These are phyloP conservation scores for Ulota crispa DNA, from an alignment of 225 moss, liverwort and hornwort genomes.

Conservation along the genomic window DNA sequence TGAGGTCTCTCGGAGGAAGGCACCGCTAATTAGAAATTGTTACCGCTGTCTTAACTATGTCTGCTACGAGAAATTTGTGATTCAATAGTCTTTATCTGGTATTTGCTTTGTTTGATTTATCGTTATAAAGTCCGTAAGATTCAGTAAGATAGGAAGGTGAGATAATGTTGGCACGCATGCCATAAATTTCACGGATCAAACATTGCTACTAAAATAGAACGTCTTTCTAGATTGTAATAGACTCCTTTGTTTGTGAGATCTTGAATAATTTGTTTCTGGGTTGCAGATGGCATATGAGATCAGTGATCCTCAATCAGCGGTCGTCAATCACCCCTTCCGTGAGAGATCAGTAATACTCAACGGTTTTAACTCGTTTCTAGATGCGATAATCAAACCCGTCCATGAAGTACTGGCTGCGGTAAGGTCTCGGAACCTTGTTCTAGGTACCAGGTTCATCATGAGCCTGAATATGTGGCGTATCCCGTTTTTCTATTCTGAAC, in stretches of 20 bases:
- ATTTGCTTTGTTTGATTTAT: not conserved
- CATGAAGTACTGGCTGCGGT: constrained; percentile 73
- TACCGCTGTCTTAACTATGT: not conserved
- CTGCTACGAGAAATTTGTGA: not conserved
- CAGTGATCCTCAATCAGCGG: constrained; percentile 27
- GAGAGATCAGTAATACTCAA: constrained; percentile 43
- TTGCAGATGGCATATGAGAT: constrained; percentile 81
- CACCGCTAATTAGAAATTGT: not conserved
- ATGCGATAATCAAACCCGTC: constrained; percentile 64
- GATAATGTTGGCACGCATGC: not conserved
- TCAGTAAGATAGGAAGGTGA: not conserved
- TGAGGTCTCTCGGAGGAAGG: not conserved
- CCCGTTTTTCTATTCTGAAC: not conserved
- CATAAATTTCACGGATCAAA: not conserved
- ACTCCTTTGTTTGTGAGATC: not conserved
- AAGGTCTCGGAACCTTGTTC: constrained; percentile 35
- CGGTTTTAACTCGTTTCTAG: constrained; percentile 52
- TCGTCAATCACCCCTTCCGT: constrained; percentile 35
- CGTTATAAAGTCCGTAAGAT: not conserved
- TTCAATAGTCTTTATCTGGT: not conserved
- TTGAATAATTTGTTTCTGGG: constrained; percentile 9
- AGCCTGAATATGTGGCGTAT: constrained; percentile 5
- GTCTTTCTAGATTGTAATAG: not conserved
- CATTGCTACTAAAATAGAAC: not conserved
- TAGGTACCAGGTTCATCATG: constrained; percentile 4